phyloP scores from a whole-genome alignment of 129 eudicot species.

The Escallonia herrerae region DNA sequence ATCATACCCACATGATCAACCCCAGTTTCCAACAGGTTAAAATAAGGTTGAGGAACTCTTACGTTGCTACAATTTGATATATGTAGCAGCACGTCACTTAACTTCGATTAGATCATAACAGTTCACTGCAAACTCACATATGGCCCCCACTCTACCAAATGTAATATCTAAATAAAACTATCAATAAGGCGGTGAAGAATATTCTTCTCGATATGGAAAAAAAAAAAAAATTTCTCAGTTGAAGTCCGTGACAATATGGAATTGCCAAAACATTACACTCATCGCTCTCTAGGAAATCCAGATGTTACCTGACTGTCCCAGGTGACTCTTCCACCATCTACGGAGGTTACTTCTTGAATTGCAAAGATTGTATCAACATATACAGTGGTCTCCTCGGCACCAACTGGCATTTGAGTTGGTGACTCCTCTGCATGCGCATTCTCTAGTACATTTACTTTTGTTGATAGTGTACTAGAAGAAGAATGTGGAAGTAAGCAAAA shows the following conservation, averaged over 20 bases:
- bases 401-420: constrained; percentile 18
- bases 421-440: constrained; percentile 21
- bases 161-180: too few relatives aligned
- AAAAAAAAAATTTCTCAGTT: too few relatives aligned
- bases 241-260: not conserved
- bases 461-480: constrained; percentile 30
- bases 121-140: too few relatives aligned
- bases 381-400: constrained; percentile 61
- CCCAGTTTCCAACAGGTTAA: too few relatives aligned
- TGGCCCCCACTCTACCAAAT: too few relatives aligned
- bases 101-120: too few relatives aligned
- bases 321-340: constrained; percentile 21
- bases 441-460: constrained; percentile 16
- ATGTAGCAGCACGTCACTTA: not conserved
- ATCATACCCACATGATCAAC: too few relatives aligned
- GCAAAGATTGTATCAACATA: constrained; percentile 69
- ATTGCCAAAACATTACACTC: not conserved
- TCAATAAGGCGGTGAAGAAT: too few relatives aligned
- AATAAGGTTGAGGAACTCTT: not conserved
- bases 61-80: not conserved
- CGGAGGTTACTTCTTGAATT: constrained; percentile 49
- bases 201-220: too few relatives aligned
- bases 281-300: not conserved
- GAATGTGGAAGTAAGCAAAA: constrained; percentile 9
- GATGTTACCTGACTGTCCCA: constrained; percentile 42